A percentile compares a stretch with the other conserved stretches of the same genome.
phyloP scores from a whole-genome alignment of 2,329 filamentous ascomycete species.

The Trichoderma gracile region DNA sequence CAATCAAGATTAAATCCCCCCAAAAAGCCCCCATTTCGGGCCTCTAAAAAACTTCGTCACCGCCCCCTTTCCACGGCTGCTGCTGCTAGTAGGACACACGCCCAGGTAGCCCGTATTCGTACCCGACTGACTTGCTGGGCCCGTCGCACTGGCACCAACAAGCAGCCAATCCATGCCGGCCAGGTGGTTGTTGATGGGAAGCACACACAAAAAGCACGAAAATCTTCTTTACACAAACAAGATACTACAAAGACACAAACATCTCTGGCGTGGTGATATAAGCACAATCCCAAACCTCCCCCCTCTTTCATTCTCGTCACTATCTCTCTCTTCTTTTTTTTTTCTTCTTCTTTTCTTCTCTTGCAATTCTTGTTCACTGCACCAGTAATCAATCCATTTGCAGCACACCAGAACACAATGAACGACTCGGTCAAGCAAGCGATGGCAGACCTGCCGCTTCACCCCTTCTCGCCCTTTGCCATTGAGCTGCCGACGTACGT shows the following conservation, averaged over 20 bases:
- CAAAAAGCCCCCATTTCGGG: not conserved
- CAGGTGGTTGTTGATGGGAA: conserved; percentile 14
- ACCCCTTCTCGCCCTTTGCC: conserved; percentile 72
- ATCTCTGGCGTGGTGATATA: no score
- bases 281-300: not conserved
- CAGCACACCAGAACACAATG: not conserved
- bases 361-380: no score
- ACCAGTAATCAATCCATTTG: no score
- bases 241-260: not conserved
- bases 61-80: conserved; percentile 8
- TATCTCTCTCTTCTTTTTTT: not conserved
- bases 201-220: not conserved
- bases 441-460: conserved; percentile 34
- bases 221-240: not conserved
- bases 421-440: conserved; percentile 17
- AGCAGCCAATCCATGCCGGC: conserved; percentile 16
- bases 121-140: not conserved
- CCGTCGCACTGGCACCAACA: conserved; percentile 14
- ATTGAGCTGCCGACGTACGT: conserved; percentile 63
- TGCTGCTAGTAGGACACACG: not conserved
- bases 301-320: not conserved
- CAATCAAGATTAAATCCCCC: not conserved
- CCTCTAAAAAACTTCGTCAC: conserved; percentile 1
- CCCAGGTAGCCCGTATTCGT: conserved; percentile 11
- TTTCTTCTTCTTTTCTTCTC: not conserved